Evolutionary conservation across 306 rosid genomes (phyloP).

Genomic region (Mimosa pudica): DNA sequence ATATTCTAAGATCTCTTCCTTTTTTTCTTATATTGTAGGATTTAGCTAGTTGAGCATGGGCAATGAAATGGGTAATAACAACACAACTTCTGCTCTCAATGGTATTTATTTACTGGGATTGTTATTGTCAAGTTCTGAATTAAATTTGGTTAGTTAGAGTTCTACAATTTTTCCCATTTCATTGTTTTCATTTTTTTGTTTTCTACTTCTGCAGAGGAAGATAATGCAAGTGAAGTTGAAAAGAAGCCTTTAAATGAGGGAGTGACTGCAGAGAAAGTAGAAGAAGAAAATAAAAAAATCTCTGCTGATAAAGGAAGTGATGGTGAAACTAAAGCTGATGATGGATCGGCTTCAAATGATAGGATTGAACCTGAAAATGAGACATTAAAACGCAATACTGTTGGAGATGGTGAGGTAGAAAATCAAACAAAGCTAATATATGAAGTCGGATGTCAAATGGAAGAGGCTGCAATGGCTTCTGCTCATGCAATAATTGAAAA

Average conservation of each 20-base stretch:
- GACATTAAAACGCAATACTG: constrained; percentile 28
- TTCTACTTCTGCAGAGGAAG: constrained; percentile 59
- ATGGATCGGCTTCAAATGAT: constrained; percentile 4
- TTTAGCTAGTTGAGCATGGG: constrained; percentile 66
- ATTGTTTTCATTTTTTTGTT: not conserved
- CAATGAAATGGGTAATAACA: constrained; percentile 88
- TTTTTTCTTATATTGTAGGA: constrained; percentile 57
- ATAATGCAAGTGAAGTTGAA: constrained; percentile 40
- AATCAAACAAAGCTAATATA: constrained; percentile 9
- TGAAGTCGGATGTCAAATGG: not conserved
- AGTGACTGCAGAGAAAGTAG: not conserved
- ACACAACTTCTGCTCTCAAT: constrained; percentile 60
- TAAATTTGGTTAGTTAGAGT: constrained; percentile 5
- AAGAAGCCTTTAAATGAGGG: constrained; percentile 16
- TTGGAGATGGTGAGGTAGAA: constrained; percentile 39
- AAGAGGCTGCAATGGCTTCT: constrained; percentile 33
- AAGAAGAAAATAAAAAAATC: not conserved
- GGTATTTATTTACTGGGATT: constrained; percentile 49
- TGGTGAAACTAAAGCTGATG: not conserved
- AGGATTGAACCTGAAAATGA: constrained; percentile 33
- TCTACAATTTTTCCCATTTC: not conserved
- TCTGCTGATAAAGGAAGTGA: not conserved
- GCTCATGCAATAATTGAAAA: constrained; percentile 44
- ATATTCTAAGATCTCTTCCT: constrained; percentile 25
- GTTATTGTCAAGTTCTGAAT: constrained; percentile 2